Percentiles rank a stretch among this genome's conserved stretches.
Conservation (phyloP, 2,329 filamentous ascomycete genomes). For the Neoscytalidium dimidiatum region DNA sequence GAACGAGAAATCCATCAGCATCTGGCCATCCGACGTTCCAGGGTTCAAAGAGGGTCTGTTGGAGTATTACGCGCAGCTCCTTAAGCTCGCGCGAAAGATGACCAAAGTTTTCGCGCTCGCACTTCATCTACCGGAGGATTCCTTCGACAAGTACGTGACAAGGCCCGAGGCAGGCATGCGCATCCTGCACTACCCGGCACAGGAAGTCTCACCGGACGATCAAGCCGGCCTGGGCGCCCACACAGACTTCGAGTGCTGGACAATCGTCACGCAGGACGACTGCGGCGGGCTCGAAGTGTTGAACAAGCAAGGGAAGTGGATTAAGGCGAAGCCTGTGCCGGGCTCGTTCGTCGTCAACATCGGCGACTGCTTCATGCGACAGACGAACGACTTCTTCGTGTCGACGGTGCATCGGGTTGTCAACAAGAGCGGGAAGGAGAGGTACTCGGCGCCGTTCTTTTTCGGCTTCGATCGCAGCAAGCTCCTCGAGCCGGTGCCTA, state of each 20-base stretch:
- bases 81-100: constrained; percentile 40
- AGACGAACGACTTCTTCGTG: constrained; percentile 43
- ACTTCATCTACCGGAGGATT: constrained; percentile 41
- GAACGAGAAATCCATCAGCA: constrained; percentile 25
- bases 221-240: constrained; percentile 44
- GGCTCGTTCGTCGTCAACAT: constrained; percentile 45
- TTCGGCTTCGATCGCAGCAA: constrained; percentile 33
- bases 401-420: constrained; percentile 47
- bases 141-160: constrained; percentile 41
- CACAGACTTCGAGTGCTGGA: constrained; percentile 47
- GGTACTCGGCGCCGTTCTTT: constrained; percentile 47
- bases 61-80: constrained; percentile 38
- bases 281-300: constrained; percentile 39
- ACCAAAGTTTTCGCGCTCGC: constrained; percentile 41
- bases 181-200: constrained; percentile 44
- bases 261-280: constrained; percentile 36
- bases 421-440: constrained; percentile 37
- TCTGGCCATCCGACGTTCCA: constrained; percentile 36
- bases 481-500: constrained; percentile 34
- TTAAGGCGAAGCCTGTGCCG: constrained; percentile 38
- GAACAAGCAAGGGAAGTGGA: constrained; percentile 44
- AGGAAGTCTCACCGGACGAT: constrained; percentile 30
- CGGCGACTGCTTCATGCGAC: constrained; percentile 43
- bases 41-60: constrained; percentile 40
- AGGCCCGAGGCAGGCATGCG: constrained; percentile 47